phyloP scores from a whole-genome alignment of 2,329 filamentous ascomycete species.

The Aspergillus bombycis region DNA sequence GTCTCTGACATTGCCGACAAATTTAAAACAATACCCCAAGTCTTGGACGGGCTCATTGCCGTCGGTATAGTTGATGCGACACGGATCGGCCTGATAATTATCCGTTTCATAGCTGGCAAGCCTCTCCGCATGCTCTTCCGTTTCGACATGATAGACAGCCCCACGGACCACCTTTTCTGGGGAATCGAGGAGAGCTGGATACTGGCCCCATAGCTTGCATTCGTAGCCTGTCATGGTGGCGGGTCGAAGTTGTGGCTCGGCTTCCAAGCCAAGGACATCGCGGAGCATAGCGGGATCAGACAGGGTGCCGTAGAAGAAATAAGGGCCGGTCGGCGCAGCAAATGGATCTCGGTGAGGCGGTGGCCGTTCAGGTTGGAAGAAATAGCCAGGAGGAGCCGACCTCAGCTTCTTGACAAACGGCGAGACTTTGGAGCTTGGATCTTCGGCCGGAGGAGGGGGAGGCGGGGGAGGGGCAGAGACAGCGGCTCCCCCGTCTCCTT shows the following conservation, averaged over 20 bases:
- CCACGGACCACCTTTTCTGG: conserved; percentile 24
- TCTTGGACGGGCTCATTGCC: conserved; percentile 16
- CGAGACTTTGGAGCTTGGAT: conserved; percentile 19
- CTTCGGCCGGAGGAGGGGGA: conserved; percentile 13
- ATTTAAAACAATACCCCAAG: conserved; percentile 21
- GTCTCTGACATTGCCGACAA: conserved; percentile 23
- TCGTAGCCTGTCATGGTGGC: conserved; percentile 29
- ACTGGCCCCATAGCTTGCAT: conserved; percentile 35
- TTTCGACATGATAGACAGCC: conserved; percentile 27
- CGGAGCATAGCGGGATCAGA: conserved; percentile 31
- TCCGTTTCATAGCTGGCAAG: conserved; percentile 30
- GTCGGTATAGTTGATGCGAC: conserved; percentile 24
- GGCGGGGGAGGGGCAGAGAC: conserved; percentile 2
- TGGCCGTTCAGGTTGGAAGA: conserved; percentile 13
- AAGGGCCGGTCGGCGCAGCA: conserved; percentile 24
- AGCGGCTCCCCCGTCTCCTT: not conserved
- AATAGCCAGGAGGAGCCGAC: conserved; percentile 15
- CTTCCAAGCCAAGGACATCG: conserved; percentile 27
- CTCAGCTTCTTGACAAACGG: conserved; percentile 18
- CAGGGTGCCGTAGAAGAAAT: conserved; percentile 46
- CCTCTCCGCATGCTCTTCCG: conserved; percentile 21
- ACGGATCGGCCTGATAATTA: conserved; percentile 18
- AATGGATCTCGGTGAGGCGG: conserved; percentile 1
- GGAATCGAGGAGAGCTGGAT: conserved; percentile 28
- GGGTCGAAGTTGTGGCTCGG: conserved; percentile 21